phyloP scores from a whole-genome alignment of 164 flowering plant species.

The Chimonanthus praecox region DNA sequence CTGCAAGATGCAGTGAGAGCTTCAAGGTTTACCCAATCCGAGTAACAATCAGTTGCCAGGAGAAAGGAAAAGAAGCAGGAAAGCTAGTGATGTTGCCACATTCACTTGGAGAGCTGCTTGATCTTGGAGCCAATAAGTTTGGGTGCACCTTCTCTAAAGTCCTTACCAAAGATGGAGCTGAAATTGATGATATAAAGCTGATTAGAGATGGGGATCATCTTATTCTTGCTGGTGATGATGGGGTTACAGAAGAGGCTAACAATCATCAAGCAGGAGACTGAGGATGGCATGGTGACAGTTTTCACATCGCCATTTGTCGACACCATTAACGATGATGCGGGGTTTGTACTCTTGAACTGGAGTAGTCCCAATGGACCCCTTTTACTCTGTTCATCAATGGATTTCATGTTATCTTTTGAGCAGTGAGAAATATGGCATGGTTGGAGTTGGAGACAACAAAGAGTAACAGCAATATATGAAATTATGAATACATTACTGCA shows the following conservation, averaged over 20 bases:
- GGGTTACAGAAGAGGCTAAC: neutral
- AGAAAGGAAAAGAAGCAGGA: conserved; percentile 34
- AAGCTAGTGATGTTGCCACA: conserved; percentile 63
- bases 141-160: conserved; percentile 44
- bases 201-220: conserved; percentile 86
- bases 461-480: too few species aligned
- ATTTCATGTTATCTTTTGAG: too few species aligned
- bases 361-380: too few species aligned
- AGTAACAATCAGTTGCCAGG: conserved; percentile 55
- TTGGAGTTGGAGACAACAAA: too few species aligned
- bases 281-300: neutral
- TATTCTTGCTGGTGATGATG: conserved; percentile 34
- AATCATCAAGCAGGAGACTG: neutral
- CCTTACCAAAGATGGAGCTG: conserved; percentile 47
- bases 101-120: conserved; percentile 48
- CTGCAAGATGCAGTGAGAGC: neutral
- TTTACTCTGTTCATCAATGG: too few species aligned
- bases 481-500: too few species aligned
- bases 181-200: conserved; percentile 55
- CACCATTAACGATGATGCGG: too few species aligned
- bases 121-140: conserved; percentile 45
- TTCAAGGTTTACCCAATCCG: conserved; percentile 25
- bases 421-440: too few species aligned
- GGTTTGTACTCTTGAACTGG: too few species aligned
- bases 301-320: too few species aligned